These are phyloP conservation scores for Williopsis jadinii DNA, from an alignment of 1,139 yeast genomes.

Conservation along the genomic window DNA sequence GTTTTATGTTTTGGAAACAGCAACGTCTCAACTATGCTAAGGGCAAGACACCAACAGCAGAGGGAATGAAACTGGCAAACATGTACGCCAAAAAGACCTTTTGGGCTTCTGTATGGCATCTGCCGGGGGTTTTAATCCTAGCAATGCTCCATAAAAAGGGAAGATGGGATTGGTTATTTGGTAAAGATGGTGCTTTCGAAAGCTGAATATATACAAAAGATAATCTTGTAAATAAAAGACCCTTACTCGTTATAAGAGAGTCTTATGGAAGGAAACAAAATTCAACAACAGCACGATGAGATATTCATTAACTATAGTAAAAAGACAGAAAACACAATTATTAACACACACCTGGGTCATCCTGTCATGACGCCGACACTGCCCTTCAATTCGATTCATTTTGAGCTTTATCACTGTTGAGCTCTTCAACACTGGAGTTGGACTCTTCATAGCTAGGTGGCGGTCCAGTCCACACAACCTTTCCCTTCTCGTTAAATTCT, in stretches of 20 bases:
- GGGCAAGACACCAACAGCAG: conserved; percentile 37
- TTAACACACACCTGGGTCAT: no score
- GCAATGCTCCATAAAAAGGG: conserved; percentile 96
- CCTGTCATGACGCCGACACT: no score
- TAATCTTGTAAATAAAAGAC: no score
- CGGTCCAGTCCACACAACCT: conserved; percentile 43
- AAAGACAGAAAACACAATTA: no score
- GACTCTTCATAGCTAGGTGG: conserved; percentile 46
- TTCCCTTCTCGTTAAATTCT: conserved; percentile 51
- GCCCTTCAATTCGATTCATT: no score
- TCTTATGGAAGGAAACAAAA: no score
- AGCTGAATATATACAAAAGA: no score
- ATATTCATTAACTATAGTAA: no score
- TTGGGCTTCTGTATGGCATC: conserved; percentile 93
- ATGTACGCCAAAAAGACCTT: conserved; percentile 75
- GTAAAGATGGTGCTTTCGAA: conserved; percentile 5
- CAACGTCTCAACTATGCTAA: conserved; percentile 48
- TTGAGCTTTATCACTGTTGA: not conserved
- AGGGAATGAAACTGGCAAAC: conserved; percentile 53
- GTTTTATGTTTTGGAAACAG: conserved; percentile 79
- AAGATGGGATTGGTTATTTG: conserved; percentile 77
- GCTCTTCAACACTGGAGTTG: not conserved
- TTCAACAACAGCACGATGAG: no score
- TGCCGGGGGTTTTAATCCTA: conserved; percentile 81
- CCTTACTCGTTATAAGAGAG: no score